These are phyloP conservation scores for Tephrocybe sp. DNA, from an alignment of 768 basidiomycete species.

Conservation along the genomic window DNA sequence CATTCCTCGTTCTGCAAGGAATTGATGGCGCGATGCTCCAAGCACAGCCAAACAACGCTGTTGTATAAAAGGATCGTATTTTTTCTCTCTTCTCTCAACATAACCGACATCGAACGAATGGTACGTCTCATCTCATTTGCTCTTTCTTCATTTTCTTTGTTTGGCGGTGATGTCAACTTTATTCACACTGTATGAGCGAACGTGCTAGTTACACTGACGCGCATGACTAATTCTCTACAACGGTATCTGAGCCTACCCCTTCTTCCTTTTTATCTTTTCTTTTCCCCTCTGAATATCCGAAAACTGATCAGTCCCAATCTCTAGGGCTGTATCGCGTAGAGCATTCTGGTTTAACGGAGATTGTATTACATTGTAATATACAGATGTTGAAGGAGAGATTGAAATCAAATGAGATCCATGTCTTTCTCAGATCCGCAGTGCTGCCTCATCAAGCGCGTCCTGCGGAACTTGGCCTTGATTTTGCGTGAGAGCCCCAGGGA, in stretches of 20 bases:
- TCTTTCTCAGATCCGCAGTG: constrained; percentile 22
- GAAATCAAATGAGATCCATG: neutral
- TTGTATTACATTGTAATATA: constrained; percentile 1
- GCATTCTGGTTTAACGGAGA: neutral
- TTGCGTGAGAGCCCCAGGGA: constrained; percentile 83
- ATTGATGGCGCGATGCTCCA: constrained; percentile 13
- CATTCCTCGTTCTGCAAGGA: neutral
- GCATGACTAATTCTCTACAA: constrained; percentile 70
- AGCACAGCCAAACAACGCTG: constrained; percentile 17
- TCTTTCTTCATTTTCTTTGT: constrained; percentile 10
- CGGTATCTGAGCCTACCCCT: constrained; percentile 76
- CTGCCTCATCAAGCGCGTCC: constrained; percentile 70
- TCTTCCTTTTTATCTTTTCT: constrained; percentile 2
- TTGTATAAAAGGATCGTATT: constrained; percentile 11
- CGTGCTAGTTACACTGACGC: constrained; percentile 37
- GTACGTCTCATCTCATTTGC: constrained; percentile 23
- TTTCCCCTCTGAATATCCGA: constrained; percentile 3
- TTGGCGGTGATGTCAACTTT: constrained; percentile 52
- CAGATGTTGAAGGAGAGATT: neutral
- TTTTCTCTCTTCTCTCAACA: neutral
- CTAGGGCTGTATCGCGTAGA: constrained; percentile 10
- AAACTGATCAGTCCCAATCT: neutral
- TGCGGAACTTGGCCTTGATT: constrained; percentile 83
- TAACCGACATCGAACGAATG: neutral
- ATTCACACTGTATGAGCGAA: constrained; percentile 80